phyloP scores from a whole-genome alignment of 306 rosid genomes.

The Abrus pulchellus region DNA sequence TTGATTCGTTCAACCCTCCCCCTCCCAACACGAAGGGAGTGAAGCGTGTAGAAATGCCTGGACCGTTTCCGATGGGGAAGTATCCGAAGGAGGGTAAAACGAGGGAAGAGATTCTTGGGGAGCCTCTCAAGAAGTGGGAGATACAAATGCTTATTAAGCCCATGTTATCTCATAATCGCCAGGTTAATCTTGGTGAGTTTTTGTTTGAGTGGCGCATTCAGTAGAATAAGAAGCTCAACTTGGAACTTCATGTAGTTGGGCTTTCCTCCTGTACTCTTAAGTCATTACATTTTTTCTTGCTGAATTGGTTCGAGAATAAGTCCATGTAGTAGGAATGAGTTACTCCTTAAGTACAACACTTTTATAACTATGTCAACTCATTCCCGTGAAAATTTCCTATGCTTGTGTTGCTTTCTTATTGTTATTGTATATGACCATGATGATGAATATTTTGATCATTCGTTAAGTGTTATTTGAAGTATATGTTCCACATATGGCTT shows the following conservation, averaged over 20 bases:
- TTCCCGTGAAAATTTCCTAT: neutral
- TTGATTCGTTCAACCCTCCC: slow-evolving; percentile 76
- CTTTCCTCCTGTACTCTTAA: too few relatives aligned
- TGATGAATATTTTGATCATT: too few relatives aligned
- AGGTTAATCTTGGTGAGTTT: slow-evolving; percentile 89
- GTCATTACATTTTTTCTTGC: neutral
- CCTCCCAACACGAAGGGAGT: slow-evolving; percentile 59
- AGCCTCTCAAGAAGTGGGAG: slow-evolving; percentile 86
- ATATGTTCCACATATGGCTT: too few relatives aligned
- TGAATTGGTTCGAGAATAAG: too few relatives aligned
- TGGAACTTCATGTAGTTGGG: too few relatives aligned
- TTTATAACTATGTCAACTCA: too few relatives aligned
- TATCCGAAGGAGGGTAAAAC: slow-evolving; percentile 61
- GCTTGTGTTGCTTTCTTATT: neutral
- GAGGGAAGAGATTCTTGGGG: slow-evolving; percentile 86
- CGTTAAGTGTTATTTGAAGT: too few relatives aligned
- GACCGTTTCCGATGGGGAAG: slow-evolving; percentile 67
- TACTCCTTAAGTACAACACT: too few relatives aligned
- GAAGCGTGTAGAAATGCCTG: slow-evolving; percentile 76
- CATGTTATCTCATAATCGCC: slow-evolving; percentile 71
- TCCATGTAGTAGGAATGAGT: too few relatives aligned
- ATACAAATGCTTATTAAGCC: slow-evolving; percentile 74
- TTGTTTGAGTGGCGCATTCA: neutral
- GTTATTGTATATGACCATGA: neutral
- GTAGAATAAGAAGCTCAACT: too few relatives aligned